Evolutionary conservation across 2,329 filamentous ascomycete genomes (phyloP).

Genomic region (Tolypocladium sp.): DNA sequence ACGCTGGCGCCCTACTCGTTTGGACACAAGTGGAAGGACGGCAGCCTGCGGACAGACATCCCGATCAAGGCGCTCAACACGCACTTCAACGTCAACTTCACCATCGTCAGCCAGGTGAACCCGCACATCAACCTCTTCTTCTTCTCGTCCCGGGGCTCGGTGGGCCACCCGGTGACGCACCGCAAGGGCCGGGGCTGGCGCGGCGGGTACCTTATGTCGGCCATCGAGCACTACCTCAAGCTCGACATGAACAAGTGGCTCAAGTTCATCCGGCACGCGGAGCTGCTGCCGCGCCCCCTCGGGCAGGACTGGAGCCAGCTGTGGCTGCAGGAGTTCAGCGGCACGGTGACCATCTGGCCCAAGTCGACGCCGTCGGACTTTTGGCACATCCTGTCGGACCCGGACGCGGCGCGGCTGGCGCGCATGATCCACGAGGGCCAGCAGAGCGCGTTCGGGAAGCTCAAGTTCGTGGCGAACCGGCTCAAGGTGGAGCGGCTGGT

Average conservation of each 20-base stretch:
- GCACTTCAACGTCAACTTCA: constrained; percentile 98
- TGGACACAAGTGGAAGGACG: constrained; percentile 99
- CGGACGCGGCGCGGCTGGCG: constrained; percentile 62
- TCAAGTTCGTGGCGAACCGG: constrained; percentile 84
- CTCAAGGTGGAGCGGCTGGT: constrained; percentile 70
- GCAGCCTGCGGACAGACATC: constrained; percentile 87
- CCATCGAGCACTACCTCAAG: constrained; percentile 90
- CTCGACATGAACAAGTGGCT: constrained; percentile 97
- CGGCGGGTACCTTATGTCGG: constrained; percentile 86
- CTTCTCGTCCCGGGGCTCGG: constrained; percentile 86
- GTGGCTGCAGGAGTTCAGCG: constrained; percentile 90
- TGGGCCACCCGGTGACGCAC: constrained; percentile 89
- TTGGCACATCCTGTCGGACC: constrained; percentile 77
- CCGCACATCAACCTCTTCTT: constrained; percentile 98
- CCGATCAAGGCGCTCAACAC: constrained; percentile 89
- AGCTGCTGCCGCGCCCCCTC: constrained; percentile 79
- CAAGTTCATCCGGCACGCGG: constrained; percentile 84
- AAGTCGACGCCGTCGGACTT: constrained; percentile 74
- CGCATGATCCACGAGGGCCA: constrained; percentile 87
- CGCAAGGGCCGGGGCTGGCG: constrained; percentile 90
- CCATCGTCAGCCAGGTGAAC: constrained; percentile 81
- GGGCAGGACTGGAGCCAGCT: constrained; percentile 96
- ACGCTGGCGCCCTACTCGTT: constrained; percentile 84
- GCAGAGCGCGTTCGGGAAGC: constrained; percentile 80
- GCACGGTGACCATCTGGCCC: constrained; percentile 95